These are phyloP conservation scores for Nissolia schottii DNA, from an alignment of 306 rosid genomes.

Conservation along the genomic window DNA sequence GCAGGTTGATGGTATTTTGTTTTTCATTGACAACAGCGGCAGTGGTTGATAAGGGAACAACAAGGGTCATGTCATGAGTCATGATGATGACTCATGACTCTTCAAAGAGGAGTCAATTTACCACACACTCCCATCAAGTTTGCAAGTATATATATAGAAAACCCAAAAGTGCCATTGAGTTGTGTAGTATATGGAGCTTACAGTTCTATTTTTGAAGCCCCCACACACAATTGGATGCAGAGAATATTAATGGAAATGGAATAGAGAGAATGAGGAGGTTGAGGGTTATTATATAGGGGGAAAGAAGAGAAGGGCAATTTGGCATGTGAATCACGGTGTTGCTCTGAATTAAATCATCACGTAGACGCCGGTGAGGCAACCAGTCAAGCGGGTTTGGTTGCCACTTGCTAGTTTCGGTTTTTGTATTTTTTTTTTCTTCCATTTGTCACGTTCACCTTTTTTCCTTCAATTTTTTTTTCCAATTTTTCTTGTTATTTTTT, in stretches of 20 bases:
- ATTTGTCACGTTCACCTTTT: too few relatives aligned
- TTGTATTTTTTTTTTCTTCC: too few relatives aligned
- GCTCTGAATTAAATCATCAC: not conserved
- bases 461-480: too few relatives aligned
- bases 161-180: too few relatives aligned
- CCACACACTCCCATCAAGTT: not conserved
- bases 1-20: not conserved
- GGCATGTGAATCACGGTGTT: not conserved
- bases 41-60: slow-evolving; percentile 9
- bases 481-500: not conserved
- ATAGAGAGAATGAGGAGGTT: not conserved
- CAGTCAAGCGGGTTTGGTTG: not conserved
- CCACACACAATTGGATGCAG: not conserved
- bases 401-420: not conserved
- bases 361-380: not conserved
- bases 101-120: not conserved
- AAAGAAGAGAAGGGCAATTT: not conserved
- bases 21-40: not conserved
- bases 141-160: too few relatives aligned
- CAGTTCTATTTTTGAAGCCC: not conserved
- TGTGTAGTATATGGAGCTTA: not conserved
- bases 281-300: not conserved
- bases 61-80: not conserved
- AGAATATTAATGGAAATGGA: not conserved
- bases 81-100: not conserved